These are phyloP conservation scores for Ulota crispa DNA, from an alignment of 225 moss, liverwort and hornwort species.

Conservation along the genomic window DNA sequence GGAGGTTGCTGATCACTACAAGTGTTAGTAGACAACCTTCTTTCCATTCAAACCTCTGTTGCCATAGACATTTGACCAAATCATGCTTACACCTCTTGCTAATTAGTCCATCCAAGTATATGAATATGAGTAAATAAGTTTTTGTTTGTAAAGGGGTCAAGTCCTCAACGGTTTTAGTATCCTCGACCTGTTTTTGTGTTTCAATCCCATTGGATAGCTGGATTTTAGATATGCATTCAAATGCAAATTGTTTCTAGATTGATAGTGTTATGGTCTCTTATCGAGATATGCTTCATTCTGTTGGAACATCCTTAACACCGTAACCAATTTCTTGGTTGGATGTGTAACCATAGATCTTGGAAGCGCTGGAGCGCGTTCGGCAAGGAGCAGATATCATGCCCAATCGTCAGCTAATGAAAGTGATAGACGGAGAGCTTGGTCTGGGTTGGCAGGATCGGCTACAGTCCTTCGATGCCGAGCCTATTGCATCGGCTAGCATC, in stretches of 20 bases:
- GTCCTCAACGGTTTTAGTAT: neutral
- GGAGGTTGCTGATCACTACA: neutral
- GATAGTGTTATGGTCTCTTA: neutral
- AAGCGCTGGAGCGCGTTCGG: constrained; percentile 93
- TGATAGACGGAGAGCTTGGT: constrained; percentile 78
- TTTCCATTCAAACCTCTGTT: neutral
- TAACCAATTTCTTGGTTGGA: neutral
- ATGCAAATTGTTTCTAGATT: constrained; percentile 6
- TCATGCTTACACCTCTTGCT: neutral
- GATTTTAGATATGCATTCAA: neutral
- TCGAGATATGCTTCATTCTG: neutral
- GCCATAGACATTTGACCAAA: neutral
- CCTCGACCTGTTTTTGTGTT: neutral
- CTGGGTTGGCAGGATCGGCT: constrained; percentile 70
- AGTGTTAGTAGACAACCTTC: neutral
- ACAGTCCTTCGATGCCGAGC: constrained; percentile 73
- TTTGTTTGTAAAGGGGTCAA: neutral
- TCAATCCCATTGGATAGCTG: neutral
- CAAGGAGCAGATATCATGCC: constrained; percentile 99
- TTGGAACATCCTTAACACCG: neutral
- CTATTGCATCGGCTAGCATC: constrained; percentile 95
- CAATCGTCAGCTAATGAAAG: constrained; percentile 76
- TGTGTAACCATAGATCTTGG: constrained; percentile 59
- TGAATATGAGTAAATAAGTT: neutral
- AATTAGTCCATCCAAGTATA: neutral